A percentile compares a stretch with the other conserved stretches of the same genome.
Evolutionary conservation across 2,329 filamentous ascomycete genomes (phyloP).

Genomic region (Plenodomus tracheiphilus): DNA sequence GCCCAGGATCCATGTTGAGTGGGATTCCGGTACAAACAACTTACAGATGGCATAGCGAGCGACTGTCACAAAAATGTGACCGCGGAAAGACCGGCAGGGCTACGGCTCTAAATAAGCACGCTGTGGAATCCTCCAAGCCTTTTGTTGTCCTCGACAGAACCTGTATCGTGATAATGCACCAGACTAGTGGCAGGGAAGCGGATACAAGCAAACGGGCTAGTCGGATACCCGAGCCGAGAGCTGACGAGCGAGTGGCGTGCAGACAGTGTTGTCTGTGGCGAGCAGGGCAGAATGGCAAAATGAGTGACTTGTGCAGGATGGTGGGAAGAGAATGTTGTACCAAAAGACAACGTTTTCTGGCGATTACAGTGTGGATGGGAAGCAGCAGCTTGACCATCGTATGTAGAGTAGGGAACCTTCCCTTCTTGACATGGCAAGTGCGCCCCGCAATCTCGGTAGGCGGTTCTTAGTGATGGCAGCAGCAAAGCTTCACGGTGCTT

Average conservation of each 20-base stretch:
- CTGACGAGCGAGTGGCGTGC: slow-evolving; percentile 3
- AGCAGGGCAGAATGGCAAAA: slow-evolving; percentile 1
- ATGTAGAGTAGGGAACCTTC: background rate
- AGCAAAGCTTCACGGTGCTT: background rate
- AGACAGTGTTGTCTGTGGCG: background rate
- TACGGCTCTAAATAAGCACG: background rate
- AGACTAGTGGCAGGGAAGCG: slow-evolving; percentile 9
- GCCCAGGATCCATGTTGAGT: background rate
- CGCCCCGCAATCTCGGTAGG: slow-evolving; percentile 4
- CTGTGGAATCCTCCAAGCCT: background rate
- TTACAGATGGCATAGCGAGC: slow-evolving; percentile 7
- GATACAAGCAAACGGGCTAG: slow-evolving; percentile 1
- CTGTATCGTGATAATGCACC: slow-evolving; percentile 11
- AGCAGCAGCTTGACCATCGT: background rate
- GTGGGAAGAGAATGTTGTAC: background rate
- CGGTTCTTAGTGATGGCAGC: background rate
- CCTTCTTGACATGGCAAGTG: background rate
- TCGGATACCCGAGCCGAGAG: slow-evolving; percentile 1
- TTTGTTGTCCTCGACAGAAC: slow-evolving; percentile 1
- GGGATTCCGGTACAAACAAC: background rate
- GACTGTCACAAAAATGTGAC: slow-evolving; percentile 8
- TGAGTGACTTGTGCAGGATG: background rate
- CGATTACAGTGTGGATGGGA: background rate
- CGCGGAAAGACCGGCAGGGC: background rate
- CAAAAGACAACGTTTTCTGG: background rate